Evolutionary conservation across 306 rosid genomes (phyloP), one percentile per base, ranked within the genome.

Genomic region (Corylus heterophylla): DNA sequence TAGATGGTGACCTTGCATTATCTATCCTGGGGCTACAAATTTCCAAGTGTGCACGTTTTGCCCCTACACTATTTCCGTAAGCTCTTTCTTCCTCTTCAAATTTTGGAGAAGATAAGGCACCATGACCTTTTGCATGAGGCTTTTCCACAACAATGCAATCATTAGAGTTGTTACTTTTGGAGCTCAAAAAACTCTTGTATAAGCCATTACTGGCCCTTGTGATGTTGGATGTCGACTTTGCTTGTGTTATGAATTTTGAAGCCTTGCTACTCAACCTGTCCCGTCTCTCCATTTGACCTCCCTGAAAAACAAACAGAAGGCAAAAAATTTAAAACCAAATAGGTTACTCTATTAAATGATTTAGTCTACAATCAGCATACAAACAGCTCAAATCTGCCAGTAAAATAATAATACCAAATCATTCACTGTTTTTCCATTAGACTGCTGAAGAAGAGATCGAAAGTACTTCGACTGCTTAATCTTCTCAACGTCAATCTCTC

Each of bases 401-500:
- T 71, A 58, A 76, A 49, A 64, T 13, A 69, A 74, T 13, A 69
- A 74, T 88, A 88, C 92, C 89, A 82, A 74, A 83, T 80, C 87
- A 79, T 82, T 77, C 47, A 27, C 72, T 69, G 52, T 76, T 39
- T 72, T 87, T 77, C 74, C 88, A 52, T 73, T 84, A 52, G 94
- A 81, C 67, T 87, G 87, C 69, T 79, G 88, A 81, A 85, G 81
- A 54, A 89, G 85, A 80, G 88, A 91, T 56, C 31, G 94, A 59
- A 95, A 95, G 88, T 86, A 85, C 80, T 89, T 90, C 7, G 99
- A 90, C 82, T 91, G 90, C 83, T 55, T 84, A 77, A 95, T 89
- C 86, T 82, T 95, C 80, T 81, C 89, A 69, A 90, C 83, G 81
- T 93, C 98, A 76, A 90, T 66, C 71, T 91, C 94, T 69, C 91